Percentiles rank a stretch among this genome's conserved stretches.
Evolutionary conservation across 1,139 yeast genomes (phyloP).

Genomic region (Yamadazyma pseudoaaseri): DNA sequence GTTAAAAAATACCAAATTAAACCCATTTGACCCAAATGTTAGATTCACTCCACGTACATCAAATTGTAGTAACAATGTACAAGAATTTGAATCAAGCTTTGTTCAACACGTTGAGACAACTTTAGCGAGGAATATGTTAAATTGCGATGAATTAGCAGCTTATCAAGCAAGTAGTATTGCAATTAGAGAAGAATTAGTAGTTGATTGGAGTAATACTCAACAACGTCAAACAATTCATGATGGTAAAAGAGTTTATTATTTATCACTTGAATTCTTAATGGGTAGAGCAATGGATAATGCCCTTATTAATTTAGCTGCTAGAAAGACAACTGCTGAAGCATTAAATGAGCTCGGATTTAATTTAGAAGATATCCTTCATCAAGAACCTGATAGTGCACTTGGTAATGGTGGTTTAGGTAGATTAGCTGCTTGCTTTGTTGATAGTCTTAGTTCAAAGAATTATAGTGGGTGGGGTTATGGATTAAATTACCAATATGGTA

Average conservation of each 20-base stretch:
- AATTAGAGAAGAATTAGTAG: constrained; percentile 73
- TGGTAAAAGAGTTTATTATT: constrained; percentile 83
- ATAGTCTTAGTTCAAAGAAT: constrained; percentile 81
- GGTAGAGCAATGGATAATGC: constrained; percentile 97
- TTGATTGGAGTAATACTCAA: constrained; percentile 93
- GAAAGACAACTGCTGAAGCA: constrained; percentile 53
- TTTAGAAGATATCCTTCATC: constrained; percentile 78
- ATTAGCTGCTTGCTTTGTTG: constrained; percentile 91
- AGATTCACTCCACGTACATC: constrained; percentile 9
- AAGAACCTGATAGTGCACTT: constrained; percentile 91
- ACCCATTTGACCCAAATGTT: constrained; percentile 24
- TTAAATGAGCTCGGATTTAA: constrained; percentile 80
- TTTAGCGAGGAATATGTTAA: constrained; percentile 84
- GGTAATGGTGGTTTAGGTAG: constrained; percentile 97
- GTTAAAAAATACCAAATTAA: constrained; percentile 57
- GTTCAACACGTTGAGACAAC: constrained; percentile 88
- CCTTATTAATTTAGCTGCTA: constrained; percentile 65
- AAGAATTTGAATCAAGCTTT: constrained; percentile 64
- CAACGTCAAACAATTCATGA: constrained; percentile 83
- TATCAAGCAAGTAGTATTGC: constrained; percentile 85
- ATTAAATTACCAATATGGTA: constrained; percentile 88
- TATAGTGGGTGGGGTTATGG: constrained; percentile 98
- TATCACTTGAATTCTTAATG: constrained; percentile 88
- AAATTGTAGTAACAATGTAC: constrained; percentile 31
- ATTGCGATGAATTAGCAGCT: constrained; percentile 90